phyloP scores from a whole-genome alignment of 176 grass and related monocot species.

The Triticum timopheevii region DNA sequence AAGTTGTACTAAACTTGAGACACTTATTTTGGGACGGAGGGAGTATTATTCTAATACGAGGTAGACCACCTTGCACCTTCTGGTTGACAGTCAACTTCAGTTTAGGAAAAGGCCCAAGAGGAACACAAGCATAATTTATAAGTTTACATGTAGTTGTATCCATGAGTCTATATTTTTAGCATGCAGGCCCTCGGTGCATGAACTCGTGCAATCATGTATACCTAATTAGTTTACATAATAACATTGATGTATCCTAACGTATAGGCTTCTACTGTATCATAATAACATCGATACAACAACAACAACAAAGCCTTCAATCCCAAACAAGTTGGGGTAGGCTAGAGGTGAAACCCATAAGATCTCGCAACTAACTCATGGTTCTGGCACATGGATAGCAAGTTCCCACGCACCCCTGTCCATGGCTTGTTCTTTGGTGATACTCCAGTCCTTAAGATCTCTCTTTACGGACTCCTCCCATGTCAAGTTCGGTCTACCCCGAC shows the following conservation, averaged over 20 bases:
- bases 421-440: too few relatives aligned
- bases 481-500: too few relatives aligned
- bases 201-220: not conserved
- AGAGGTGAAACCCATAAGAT: too few relatives aligned
- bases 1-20: too few relatives aligned
- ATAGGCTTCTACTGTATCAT: not conserved
- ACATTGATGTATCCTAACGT: not conserved
- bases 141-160: slow-evolving; percentile 10
- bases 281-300: not conserved
- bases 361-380: too few relatives aligned
- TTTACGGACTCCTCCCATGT: too few relatives aligned
- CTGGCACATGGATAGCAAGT: too few relatives aligned
- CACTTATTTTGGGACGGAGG: too few relatives aligned
- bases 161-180: not conserved
- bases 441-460: too few relatives aligned
- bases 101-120: not conserved
- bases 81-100: slow-evolving; percentile 2
- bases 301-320: too few relatives aligned
- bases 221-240: not conserved
- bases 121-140: not conserved
- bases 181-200: not conserved
- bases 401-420: too few relatives aligned
- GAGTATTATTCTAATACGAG: not conserved
- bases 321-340: too few relatives aligned
- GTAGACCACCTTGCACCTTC: slow-evolving; percentile 5